Conservation (phyloP, 2,329 filamentous ascomycete species). For the Balansia obtecta region DNA sequence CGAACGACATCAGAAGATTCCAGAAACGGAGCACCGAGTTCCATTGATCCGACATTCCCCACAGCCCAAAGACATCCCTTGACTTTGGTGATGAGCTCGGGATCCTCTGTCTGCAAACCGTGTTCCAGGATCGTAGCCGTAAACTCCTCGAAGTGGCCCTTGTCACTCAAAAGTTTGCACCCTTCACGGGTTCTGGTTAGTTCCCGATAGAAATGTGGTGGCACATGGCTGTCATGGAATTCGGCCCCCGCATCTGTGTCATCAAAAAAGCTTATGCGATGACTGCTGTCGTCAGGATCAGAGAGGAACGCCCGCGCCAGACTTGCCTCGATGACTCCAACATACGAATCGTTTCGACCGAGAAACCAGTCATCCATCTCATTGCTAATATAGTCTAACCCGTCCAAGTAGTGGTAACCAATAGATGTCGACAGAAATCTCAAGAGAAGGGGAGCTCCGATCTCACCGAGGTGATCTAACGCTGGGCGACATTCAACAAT, state of each 20-base stretch:
- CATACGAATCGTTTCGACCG: slow-evolving; percentile 92
- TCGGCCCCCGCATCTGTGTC: slow-evolving; percentile 44
- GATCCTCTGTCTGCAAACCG: slow-evolving; percentile 71
- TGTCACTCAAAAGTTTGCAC: slow-evolving; percentile 77
- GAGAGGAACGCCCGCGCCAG: slow-evolving; percentile 74
- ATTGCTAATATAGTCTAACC: slow-evolving; percentile 94
- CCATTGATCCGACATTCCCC: slow-evolving; percentile 96
- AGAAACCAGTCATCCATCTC: slow-evolving; percentile 99
- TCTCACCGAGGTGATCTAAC: slow-evolving; percentile 90
- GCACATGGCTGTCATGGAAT: slow-evolving; percentile 56
- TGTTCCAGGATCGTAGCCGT: slow-evolving; percentile 78
- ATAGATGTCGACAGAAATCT: slow-evolving; percentile 93
- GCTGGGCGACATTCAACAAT: slow-evolving; percentile 93
- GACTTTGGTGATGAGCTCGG: slow-evolving; percentile 79
- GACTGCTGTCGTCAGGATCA: slow-evolving; percentile 44
- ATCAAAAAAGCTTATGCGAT: slow-evolving; percentile 45
- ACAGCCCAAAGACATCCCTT: slow-evolving; percentile 97
- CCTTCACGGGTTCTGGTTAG: slow-evolving; percentile 86
- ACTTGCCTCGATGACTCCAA: slow-evolving; percentile 88
- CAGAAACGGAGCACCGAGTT: slow-evolving; percentile 86
- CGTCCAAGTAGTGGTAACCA: slow-evolving; percentile 94
- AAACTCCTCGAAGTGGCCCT: slow-evolving; percentile 94
- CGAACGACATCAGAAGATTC: slow-evolving; percentile 82
- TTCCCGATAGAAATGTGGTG: slow-evolving; percentile 97
- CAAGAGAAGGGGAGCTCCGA: slow-evolving; percentile 82